These are phyloP conservation scores for Kitagawia praeruptora DNA, from an alignment of 129 eudicot genomes.

Conservation along the genomic window DNA sequence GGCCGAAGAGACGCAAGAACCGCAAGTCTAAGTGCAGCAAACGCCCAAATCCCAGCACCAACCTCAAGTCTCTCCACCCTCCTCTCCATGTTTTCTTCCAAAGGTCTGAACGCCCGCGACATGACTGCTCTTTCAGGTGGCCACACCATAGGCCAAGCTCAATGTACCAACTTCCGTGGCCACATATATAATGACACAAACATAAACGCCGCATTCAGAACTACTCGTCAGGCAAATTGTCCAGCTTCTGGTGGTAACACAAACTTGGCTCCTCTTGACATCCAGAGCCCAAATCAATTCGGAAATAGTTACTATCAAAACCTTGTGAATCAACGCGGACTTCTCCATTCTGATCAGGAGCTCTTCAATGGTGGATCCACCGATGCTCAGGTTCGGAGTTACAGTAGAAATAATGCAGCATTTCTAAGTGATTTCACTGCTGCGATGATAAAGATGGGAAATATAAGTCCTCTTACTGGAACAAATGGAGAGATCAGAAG, in stretches of 20 bases:
- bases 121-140: slow-evolving; percentile 75
- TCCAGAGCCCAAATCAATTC: slow-evolving; percentile 40
- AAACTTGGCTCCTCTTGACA: slow-evolving; percentile 52
- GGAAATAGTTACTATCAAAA: slow-evolving; percentile 44
- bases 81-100: slow-evolving; percentile 35
- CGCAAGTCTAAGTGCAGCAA: slow-evolving; percentile 43
- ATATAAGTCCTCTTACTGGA: slow-evolving; percentile 9
- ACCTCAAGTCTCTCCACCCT: slow-evolving; percentile 32
- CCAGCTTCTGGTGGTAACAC: slow-evolving; percentile 22
- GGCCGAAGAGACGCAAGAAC: slow-evolving; percentile 69
- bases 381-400: slow-evolving; percentile 30
- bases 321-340: slow-evolving; percentile 48
- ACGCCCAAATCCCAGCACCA: slow-evolving; percentile 46
- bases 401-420: not conserved
- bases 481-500: slow-evolving; percentile 2
- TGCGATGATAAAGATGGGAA: slow-evolving; percentile 10
- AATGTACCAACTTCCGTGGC: slow-evolving; percentile 44
- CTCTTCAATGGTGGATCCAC: slow-evolving; percentile 59
- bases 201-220: slow-evolving; percentile 38
- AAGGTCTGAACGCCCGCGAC: slow-evolving; percentile 50
- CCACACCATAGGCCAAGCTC: slow-evolving; percentile 67
- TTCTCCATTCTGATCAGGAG: slow-evolving; percentile 72
- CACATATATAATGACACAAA: slow-evolving; percentile 60
- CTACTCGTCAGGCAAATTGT: slow-evolving; percentile 10
- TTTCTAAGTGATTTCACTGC: slow-evolving; percentile 7